Conservation (phyloP, 169 alveolate species). For the Babesia gibsoni region DNA sequence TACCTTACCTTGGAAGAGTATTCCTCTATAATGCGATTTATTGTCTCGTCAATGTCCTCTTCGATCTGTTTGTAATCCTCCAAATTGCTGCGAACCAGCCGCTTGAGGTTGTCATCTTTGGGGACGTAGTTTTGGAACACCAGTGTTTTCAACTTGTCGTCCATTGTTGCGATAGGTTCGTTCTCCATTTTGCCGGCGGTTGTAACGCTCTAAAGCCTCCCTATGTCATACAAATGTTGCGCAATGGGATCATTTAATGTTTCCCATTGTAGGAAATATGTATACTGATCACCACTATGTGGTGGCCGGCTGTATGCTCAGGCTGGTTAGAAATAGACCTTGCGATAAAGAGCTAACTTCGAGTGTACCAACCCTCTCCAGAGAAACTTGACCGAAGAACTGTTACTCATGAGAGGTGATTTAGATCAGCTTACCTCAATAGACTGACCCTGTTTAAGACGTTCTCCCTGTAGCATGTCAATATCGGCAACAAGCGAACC, state of each 20-base stretch:
- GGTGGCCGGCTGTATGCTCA: slow-evolving; percentile 34
- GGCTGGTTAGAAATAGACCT: slow-evolving; percentile 41
- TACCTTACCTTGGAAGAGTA: slow-evolving; percentile 39
- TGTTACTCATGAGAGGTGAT: neutral
- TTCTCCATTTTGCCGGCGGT: neutral
- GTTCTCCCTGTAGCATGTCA: slow-evolving; percentile 37
- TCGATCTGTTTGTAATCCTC: slow-evolving; percentile 60
- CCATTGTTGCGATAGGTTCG: slow-evolving; percentile 18
- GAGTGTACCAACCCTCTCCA: slow-evolving; percentile 54
- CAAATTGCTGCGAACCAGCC: slow-evolving; percentile 34
- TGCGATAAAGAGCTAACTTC: slow-evolving; percentile 44
- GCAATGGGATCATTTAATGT: neutral
- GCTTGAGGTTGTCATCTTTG: slow-evolving; percentile 51
- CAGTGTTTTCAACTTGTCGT: slow-evolving; percentile 38
- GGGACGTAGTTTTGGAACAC: slow-evolving; percentile 60
- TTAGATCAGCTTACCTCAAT: slow-evolving; percentile 30
- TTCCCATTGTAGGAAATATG: neutral
- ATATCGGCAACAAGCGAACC: neutral
- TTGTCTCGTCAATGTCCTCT: slow-evolving; percentile 44
- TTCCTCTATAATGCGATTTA: slow-evolving; percentile 25
- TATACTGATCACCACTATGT: neutral
- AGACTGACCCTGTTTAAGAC: slow-evolving; percentile 35
- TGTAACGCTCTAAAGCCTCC: neutral
- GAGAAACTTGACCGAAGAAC: slow-evolving; percentile 39
- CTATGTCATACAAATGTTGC: too few species aligned